Evolutionary conservation across 2,329 filamentous ascomycete genomes (phyloP).

Genomic region (Fusarium annulatum): DNA sequence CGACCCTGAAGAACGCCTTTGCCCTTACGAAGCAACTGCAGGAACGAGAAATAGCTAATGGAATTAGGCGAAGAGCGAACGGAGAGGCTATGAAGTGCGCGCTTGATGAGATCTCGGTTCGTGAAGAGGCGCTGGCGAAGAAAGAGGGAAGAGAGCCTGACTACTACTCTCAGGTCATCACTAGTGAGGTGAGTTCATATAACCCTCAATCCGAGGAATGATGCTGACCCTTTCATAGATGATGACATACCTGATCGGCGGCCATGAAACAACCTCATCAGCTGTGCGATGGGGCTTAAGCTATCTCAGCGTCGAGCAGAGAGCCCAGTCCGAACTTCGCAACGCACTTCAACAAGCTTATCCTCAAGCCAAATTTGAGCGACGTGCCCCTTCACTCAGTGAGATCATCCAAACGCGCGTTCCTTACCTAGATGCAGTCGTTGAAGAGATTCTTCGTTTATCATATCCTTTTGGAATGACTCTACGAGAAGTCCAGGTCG

Average conservation of each 20-base stretch:
- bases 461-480: slow-evolving; percentile 17
- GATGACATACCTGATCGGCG: slow-evolving; percentile 24
- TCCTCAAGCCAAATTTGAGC: neutral
- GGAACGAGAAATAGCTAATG: slow-evolving; percentile 6
- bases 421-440: slow-evolving; percentile 21
- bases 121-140: slow-evolving; percentile 20
- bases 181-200: slow-evolving; percentile 2
- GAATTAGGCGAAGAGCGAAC: neutral
- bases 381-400: neutral
- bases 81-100: slow-evolving; percentile 24
- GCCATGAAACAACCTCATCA: slow-evolving; percentile 29
- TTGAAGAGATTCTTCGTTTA: slow-evolving; percentile 21
- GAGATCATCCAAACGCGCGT: slow-evolving; percentile 27
- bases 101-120: slow-evolving; percentile 18
- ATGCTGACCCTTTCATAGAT: neutral
- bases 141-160: slow-evolving; percentile 23
- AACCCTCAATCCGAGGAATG: accelerated
- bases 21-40: neutral
- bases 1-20: neutral
- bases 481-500: slow-evolving; percentile 10
- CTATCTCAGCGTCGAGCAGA: slow-evolving; percentile 21
- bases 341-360: slow-evolving; percentile 11
- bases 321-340: slow-evolving; percentile 6
- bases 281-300: slow-evolving; percentile 24
- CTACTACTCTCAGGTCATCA: slow-evolving; percentile 18